These are phyloP conservation scores for Volvox reticuliferus DNA, from an alignment of 139 green algal species.

Conservation along the genomic window DNA sequence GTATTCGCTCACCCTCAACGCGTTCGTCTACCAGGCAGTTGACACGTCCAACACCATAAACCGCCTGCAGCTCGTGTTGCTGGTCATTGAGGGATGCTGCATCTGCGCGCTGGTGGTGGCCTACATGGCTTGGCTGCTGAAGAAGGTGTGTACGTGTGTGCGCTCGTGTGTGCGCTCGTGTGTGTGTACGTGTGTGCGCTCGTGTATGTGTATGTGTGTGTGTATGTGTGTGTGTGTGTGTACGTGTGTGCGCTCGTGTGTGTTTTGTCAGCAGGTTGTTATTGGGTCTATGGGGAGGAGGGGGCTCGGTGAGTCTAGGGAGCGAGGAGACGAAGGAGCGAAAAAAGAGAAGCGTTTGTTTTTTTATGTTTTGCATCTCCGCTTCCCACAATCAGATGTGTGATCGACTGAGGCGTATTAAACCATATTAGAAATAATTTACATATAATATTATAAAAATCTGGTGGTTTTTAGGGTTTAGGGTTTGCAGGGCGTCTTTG, in stretches of 20 bases:
- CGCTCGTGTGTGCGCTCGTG: neutral
- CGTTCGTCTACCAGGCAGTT: constrained; percentile 48
- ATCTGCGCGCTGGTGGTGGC: constrained; percentile 41
- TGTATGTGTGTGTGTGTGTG: neutral
- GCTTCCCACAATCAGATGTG: neutral
- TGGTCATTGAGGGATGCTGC: constrained; percentile 54
- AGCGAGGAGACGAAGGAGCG: neutral
- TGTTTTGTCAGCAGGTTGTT: too few relatives aligned
- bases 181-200: neutral
- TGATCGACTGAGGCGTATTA: too few relatives aligned
- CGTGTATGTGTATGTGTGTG: neutral
- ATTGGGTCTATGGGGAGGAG: too few relatives aligned
- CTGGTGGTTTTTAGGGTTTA: too few relatives aligned
- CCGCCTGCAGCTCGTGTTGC: constrained; percentile 47
- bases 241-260: neutral
- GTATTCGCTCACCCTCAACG: constrained; percentile 50
- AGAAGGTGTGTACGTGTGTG: constrained; percentile 13
- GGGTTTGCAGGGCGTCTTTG: too few relatives aligned
- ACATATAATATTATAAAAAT: too few relatives aligned
- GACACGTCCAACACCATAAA: constrained; percentile 36
- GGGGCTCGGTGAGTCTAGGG: too few relatives aligned
- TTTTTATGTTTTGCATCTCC: too few relatives aligned
- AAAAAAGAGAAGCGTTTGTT: too few relatives aligned
- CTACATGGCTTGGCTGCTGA: constrained; percentile 52
- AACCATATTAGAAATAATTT: too few relatives aligned